These are phyloP conservation scores for Exutisphaerella laricina DNA, from an alignment of 2,329 filamentous ascomycete species.

Conservation along the genomic window DNA sequence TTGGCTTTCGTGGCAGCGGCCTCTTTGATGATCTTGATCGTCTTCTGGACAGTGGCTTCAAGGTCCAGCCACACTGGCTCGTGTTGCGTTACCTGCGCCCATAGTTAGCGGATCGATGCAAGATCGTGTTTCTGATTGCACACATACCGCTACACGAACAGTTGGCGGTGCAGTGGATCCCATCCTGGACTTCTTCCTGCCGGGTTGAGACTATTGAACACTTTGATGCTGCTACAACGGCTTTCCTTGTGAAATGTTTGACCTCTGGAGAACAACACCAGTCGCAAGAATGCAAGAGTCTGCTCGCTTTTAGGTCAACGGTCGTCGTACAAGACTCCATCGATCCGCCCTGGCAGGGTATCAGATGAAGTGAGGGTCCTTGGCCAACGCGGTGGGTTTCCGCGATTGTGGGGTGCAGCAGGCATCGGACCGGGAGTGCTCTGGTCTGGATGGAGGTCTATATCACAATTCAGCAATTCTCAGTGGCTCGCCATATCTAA, in stretches of 20 bases:
- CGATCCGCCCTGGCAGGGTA: neutral
- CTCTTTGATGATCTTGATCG: slow-evolving; percentile 51
- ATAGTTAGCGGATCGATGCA: neutral
- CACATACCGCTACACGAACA: slow-evolving; percentile 21
- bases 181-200: too few species aligned
- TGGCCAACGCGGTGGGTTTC: slow-evolving; percentile 1
- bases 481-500: neutral
- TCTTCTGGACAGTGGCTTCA: slow-evolving; percentile 50
- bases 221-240: neutral
- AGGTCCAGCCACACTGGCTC: slow-evolving; percentile 59
- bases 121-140: neutral
- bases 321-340: neutral
- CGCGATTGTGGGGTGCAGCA: slow-evolving; percentile 3
- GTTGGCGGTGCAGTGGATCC: slow-evolving; percentile 10
- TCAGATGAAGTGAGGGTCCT: neutral
- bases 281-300: too few species aligned
- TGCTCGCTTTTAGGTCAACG: neutral
- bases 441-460: too few species aligned
- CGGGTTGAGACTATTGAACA: too few species aligned
- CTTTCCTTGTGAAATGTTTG: neutral
- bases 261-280: neutral
- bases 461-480: neutral
- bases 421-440: too few species aligned
- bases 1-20: slow-evolving; percentile 51
- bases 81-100: slow-evolving; percentile 51